Percentiles rank a stretch among this genome's conserved stretches.
Evolutionary conservation across 495 filamentous ascomycete species (phyloP).

Genomic region (Podospora tetraspora): DNA sequence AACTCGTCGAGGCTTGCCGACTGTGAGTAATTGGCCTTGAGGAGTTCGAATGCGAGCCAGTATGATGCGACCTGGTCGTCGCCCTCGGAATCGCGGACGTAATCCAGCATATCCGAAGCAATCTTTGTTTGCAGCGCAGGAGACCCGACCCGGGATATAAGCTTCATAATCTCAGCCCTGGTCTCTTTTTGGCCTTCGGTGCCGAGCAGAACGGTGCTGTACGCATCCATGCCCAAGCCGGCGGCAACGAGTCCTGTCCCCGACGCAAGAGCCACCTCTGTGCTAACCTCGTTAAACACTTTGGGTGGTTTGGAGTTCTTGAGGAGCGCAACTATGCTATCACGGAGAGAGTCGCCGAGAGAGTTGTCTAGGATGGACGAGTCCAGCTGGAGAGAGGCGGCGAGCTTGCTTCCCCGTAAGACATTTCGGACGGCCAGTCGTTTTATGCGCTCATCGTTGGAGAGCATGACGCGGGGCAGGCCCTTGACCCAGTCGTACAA

Average conservation of each 20-base stretch:
- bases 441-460: conserved; percentile 73
- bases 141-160: conserved; percentile 45
- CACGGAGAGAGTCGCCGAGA: conserved; percentile 57
- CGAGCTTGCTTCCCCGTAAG: conserved; percentile 62
- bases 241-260: conserved; percentile 22
- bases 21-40: conserved; percentile 49
- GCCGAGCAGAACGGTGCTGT: conserved; percentile 58
- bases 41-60: conserved; percentile 74
- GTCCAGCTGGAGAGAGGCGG: conserved; percentile 59
- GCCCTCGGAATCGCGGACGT: conserved; percentile 51
- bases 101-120: conserved; percentile 54
- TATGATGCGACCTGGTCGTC: conserved; percentile 60
- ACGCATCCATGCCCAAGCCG: conserved; percentile 34
- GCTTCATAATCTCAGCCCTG: conserved; percentile 44
- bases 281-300: conserved; percentile 18
- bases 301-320: conserved; percentile 33
- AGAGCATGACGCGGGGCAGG: conserved; percentile 77
- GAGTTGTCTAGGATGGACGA: conserved; percentile 65
- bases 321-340: conserved; percentile 49
- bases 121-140: conserved; percentile 39
- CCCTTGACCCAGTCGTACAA: conserved; percentile 76
- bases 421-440: conserved; percentile 66
- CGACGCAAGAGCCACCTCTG: conserved; percentile 18
- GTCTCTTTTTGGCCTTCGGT: conserved; percentile 61
- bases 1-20: conserved; percentile 61